Conservation (phyloP, 208 protist genomes). For the Acanthamoeba divionensis region DNA sequence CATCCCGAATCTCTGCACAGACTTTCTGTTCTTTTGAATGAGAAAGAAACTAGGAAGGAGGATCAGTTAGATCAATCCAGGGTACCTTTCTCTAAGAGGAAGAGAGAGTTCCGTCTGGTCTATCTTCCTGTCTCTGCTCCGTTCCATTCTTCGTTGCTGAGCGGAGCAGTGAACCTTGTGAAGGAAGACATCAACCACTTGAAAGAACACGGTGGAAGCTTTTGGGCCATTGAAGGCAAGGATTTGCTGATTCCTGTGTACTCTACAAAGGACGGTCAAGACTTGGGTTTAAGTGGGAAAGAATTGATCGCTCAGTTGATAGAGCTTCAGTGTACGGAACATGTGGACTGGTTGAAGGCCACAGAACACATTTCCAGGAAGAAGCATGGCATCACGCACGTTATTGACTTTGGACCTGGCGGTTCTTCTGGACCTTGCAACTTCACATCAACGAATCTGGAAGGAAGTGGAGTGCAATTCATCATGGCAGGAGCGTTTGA, state of each 20-base stretch:
- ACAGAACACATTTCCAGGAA: constrained; percentile 51
- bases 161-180: constrained; percentile 19
- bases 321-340: constrained; percentile 16
- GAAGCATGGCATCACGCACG: constrained; percentile 66
- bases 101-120: constrained; percentile 62
- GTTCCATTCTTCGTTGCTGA: constrained; percentile 73
- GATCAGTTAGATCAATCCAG: constrained; percentile 63
- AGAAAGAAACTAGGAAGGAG: constrained; percentile 56
- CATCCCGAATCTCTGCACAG: constrained; percentile 69
- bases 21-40: constrained; percentile 65
- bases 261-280: constrained; percentile 65
- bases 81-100: constrained; percentile 77
- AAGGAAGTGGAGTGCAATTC: constrained; percentile 70
- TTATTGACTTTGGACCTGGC: constrained; percentile 80
- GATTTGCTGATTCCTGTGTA: constrained; percentile 69
- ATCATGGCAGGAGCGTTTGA: constrained; percentile 48
- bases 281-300: constrained; percentile 9
- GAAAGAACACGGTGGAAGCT: not conserved
- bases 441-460: constrained; percentile 64
- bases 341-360: constrained; percentile 44
- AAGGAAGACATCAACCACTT: constrained; percentile 56
- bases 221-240: constrained; percentile 27
- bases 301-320: not conserved
- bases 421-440: constrained; percentile 60
- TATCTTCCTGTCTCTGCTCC: constrained; percentile 77